These are phyloP conservation scores for Curvularia verruculosa DNA, from an alignment of 2,329 filamentous ascomycete genomes.

Conservation along the genomic window DNA sequence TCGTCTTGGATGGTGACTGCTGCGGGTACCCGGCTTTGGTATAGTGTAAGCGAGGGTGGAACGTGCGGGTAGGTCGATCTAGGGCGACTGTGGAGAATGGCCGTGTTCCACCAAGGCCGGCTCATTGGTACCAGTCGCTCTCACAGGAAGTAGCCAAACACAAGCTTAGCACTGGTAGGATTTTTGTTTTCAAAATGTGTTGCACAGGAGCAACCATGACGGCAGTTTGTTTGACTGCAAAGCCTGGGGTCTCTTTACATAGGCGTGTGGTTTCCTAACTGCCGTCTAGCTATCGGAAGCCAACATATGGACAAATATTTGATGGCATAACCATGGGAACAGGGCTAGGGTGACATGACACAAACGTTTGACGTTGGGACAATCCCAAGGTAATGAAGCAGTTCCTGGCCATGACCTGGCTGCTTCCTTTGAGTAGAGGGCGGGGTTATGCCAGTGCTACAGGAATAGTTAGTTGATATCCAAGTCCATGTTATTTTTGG, in stretches of 20 bases:
- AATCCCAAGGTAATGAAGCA: background rate
- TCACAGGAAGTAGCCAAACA: constrained; percentile 4
- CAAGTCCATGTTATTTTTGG: constrained; percentile 8
- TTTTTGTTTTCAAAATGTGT: constrained; percentile 2
- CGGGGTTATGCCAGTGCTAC: background rate
- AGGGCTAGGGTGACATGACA: background rate
- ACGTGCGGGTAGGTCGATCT: constrained; percentile 17
- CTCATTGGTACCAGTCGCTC: constrained; percentile 14
- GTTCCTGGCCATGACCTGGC: constrained; percentile 6
- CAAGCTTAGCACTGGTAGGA: constrained; percentile 1
- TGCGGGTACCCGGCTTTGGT: background rate
- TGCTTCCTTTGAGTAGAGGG: background rate
- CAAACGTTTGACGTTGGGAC: background rate
- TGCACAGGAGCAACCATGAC: background rate
- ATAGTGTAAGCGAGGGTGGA: constrained; percentile 9
- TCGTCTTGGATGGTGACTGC: background rate
- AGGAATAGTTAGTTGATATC: background rate
- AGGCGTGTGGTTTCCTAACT: constrained; percentile 5
- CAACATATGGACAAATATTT: background rate
- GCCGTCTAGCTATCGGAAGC: constrained; percentile 5
- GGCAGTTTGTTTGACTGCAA: constrained; percentile 13
- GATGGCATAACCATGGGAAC: background rate
- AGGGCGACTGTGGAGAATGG: constrained; percentile 6
- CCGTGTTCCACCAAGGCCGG: constrained; percentile 29
- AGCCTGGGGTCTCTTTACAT: background rate